A percentile compares a stretch with the other conserved stretches of the same genome.
Conservation (phyloP, 2,329 filamentous ascomycete genomes). For the Stromatinia cepivora region DNA sequence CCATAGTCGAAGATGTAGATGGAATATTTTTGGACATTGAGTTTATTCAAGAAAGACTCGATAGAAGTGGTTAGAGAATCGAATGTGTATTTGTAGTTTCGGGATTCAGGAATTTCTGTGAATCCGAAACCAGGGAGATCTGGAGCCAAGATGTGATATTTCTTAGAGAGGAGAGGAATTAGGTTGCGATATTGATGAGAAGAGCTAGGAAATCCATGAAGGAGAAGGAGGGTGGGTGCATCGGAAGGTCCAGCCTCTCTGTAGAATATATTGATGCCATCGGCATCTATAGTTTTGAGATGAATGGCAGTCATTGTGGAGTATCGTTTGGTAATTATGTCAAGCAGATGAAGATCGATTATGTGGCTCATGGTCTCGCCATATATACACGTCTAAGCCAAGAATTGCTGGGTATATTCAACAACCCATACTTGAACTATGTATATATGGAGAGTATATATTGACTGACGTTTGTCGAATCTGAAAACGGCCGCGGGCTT, state of each 20-base stretch:
- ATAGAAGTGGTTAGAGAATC: constrained; percentile 51
- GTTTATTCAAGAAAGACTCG: constrained; percentile 49
- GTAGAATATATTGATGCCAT: constrained; percentile 47
- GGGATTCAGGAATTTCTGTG: constrained; percentile 49
- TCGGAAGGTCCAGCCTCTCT: constrained; percentile 41
- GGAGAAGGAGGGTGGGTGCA: constrained; percentile 45
- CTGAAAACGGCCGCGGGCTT: background rate
- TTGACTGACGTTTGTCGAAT: background rate
- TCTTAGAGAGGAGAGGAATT: constrained; percentile 45
- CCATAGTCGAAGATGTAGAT: constrained; percentile 66
- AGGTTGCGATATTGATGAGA: constrained; percentile 49
- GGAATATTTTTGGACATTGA: constrained; percentile 51
- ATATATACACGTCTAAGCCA: background rate
- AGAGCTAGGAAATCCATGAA: constrained; percentile 50
- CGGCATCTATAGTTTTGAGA: constrained; percentile 32
- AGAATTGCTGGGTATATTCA: background rate
- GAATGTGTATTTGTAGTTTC: constrained; percentile 58
- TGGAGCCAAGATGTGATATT: constrained; percentile 52
- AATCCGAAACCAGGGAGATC: constrained; percentile 63
- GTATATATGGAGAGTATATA: background rate
- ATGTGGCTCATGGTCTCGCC: constrained; percentile 7
- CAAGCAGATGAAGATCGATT: constrained; percentile 3
- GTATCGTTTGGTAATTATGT: background rate
- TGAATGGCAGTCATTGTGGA: background rate
- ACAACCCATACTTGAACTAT: constrained; percentile 4